Evolutionary conservation across 2,329 filamentous ascomycete genomes (phyloP), one percentile per base, ranked within the genome.

Genomic region (Dactylellina cionopaga): DNA sequence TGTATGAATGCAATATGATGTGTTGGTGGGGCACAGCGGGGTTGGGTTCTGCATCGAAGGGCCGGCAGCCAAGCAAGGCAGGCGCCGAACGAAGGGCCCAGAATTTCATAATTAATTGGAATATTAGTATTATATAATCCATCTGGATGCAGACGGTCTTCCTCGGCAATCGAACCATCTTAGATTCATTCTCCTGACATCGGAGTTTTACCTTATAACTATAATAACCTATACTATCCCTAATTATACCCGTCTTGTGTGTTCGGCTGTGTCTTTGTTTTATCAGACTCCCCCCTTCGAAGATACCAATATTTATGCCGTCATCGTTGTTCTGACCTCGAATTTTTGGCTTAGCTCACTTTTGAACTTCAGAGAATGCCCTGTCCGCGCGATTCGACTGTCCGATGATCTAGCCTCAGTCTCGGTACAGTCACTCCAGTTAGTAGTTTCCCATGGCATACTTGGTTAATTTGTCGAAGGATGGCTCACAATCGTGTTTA

Each of bases 21-120:
- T 47, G 51, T 58, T 65, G 64, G 64, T 55, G 64, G 64, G 64
- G 64, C 55, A 55, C 51, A 24, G 49, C 49, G 60, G 54, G 55
- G 47, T 41, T 52, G n/a, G 17, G 24, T 25, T 10, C 5, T 25
- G 13, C 24, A n/a, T 46, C 13, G 33, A 46, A 15, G 24, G 29
- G 22, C 44, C 33, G 49, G 15, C 49, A 25, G 49, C 29, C 49
- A 37, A 37, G 41, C 47, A 33, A 19, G 37, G 62, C 35, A 24
- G 54, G 43, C 17, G 49, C 47, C 24, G 47, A 56, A 37, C 31
- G 13, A 41, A 33, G 15, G 39, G 33, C 31, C 19, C 51, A 10
- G 25, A 22, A 46, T 25, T 25, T 46, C 25, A 13, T 10, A 46
- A 25, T 22, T 10, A 2, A 10, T 19, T 35, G 33, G 17, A 35